phyloP scores from a whole-genome alignment of 495 filamentous ascomycete species.

The Penicillium salamii region DNA sequence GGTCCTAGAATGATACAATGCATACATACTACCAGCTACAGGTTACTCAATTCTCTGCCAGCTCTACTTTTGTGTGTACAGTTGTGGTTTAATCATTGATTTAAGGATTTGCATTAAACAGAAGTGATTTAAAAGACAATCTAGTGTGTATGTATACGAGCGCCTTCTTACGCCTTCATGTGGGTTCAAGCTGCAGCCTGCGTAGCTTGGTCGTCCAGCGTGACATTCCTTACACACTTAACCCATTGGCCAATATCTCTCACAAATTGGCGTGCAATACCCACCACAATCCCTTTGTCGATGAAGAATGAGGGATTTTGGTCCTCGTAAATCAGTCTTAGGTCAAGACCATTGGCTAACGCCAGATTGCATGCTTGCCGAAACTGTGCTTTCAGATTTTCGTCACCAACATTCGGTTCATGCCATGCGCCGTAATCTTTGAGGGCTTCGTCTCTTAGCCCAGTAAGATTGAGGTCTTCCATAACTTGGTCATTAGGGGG shows the following conservation, averaged over 20 bases:
- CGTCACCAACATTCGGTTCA: conserved; percentile 14
- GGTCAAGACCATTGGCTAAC: conserved; percentile 24
- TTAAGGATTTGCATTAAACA: not conserved
- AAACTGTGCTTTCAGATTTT: conserved; percentile 17
- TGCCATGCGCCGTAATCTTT: conserved; percentile 23
- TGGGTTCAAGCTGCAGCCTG: not conserved
- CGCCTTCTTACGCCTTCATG: not conserved
- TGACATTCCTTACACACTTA: not conserved
- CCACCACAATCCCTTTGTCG: conserved; percentile 21
- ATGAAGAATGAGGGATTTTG: conserved; percentile 26
- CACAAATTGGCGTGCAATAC: conserved; percentile 22
- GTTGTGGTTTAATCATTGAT: not conserved
- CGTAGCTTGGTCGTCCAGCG: conserved; percentile 1
- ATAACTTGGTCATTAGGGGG: not conserved
- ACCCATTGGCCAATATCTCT: conserved; percentile 12
- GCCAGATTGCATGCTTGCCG: conserved; percentile 16
- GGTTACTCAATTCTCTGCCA: no score
- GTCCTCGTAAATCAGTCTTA: conserved; percentile 23
- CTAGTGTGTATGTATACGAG: not conserved
- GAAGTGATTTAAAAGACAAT: not conserved
- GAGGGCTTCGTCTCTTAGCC: conserved; percentile 8
- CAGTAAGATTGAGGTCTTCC: not conserved
- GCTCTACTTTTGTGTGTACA: not conserved
- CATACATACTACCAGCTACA: not conserved
- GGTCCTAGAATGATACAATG: no score